Conservation (phyloP, 441 rosid genomes). For the Pelargonium citronellum region DNA sequence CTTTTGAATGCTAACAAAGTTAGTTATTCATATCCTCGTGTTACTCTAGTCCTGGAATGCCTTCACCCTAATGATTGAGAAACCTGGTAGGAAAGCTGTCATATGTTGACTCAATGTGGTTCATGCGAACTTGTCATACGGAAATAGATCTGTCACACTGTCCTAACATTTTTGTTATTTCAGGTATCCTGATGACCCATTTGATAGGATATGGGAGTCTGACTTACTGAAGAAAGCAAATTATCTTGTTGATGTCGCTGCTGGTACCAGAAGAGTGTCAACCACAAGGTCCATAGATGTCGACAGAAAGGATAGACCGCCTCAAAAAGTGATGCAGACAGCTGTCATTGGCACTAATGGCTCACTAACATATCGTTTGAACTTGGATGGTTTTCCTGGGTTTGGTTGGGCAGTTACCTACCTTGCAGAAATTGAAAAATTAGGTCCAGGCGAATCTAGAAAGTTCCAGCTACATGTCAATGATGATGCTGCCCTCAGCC, state of each 20-base stretch:
- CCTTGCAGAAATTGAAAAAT: slow-evolving; percentile 86
- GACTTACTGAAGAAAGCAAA: slow-evolving; percentile 72
- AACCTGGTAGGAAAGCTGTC: neutral
- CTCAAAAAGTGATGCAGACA: slow-evolving; percentile 94
- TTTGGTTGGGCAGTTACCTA: slow-evolving; percentile 78
- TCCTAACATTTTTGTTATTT: slow-evolving; percentile 20
- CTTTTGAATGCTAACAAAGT: neutral
- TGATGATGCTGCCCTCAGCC: slow-evolving; percentile 64
- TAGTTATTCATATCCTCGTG: neutral
- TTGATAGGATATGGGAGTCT: slow-evolving; percentile 92
- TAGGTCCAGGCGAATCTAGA: slow-evolving; percentile 58
- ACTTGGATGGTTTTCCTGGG: slow-evolving; percentile 90
- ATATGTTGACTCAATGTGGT: neutral
- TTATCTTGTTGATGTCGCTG: slow-evolving; percentile 89
- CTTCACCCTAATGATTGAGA: neutral
- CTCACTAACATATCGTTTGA: slow-evolving; percentile 68
- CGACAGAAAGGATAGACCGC: slow-evolving; percentile 46
- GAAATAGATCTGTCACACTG: neutral
- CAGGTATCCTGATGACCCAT: slow-evolving; percentile 99
- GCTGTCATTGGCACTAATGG: slow-evolving; percentile 97
- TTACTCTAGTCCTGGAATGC: neutral
- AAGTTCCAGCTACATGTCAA: slow-evolving; percentile 81
- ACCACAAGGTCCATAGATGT: slow-evolving; percentile 52
- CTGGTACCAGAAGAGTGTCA: slow-evolving; percentile 67
- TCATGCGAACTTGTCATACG: slow-evolving; percentile 13